Base-by-base conservation (phyloP, 345 rosid species). In the Populus euphratica region DNA sequence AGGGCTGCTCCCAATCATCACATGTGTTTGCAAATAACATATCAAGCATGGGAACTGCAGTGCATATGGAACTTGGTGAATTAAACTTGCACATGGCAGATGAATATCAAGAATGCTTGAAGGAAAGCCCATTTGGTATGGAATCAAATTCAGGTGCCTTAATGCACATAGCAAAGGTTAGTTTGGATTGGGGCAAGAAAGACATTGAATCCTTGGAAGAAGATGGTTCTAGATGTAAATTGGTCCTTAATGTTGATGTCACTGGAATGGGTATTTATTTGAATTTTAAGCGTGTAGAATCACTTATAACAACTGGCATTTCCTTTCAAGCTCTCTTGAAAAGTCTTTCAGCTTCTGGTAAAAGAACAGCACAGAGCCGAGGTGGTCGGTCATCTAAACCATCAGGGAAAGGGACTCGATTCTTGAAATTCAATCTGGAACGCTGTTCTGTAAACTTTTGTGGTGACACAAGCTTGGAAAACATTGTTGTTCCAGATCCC, bases 61-160 rank as follows among this genome's bases (percentile, higher is more conserved):
- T 91, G 50, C 97, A 96, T 86, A 84, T 89, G 92, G 99, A 96
- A 82, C 94, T 96, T 83, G 98, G 99, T 80, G 99, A 96, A 76
- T 77, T 96, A 62, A 96, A 96, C 90, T 85, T 96, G 83, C 91
- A 93, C 85, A 83, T 89, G 92, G 95, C 92, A 77, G 98, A 92
- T 81, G 99, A 93, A 82, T 93, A 93, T 83, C 94, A 95, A 83
- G 98, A 95, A 86, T 92, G 88, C 88, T 82, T 89, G 79, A 92
- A 87, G 81, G 99, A 87, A 83, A 88, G 88, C 84, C 93, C 91
- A 72, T 93, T 93, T 33, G 88, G 92, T 33, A 86, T 93, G 78
- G 99, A 96, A 85, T 90, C 97, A 56, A 93, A 96, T 91, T 92
- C 93, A 41, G 91, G 99, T 84, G 90, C 99, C 20, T 77, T 93